Conservation (phyloP, 2,329 filamentous ascomycete species). For the Microsporum canis region DNA sequence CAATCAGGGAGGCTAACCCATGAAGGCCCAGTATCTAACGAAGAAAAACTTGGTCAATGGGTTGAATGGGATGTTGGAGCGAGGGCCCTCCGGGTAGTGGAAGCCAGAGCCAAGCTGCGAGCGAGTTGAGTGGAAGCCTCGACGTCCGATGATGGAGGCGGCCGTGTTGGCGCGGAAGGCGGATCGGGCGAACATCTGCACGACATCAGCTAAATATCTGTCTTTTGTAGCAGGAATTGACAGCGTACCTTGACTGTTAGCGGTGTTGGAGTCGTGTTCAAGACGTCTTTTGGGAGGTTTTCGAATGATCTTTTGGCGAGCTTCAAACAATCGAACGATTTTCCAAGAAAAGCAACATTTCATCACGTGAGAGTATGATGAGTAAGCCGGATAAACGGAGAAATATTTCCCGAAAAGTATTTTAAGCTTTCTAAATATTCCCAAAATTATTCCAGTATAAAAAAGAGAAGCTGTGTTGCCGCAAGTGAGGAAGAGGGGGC, state of each 20-base stretch:
- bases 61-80: slow-evolving; percentile 95
- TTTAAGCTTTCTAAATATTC: neutral
- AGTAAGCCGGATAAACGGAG: neutral
- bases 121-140: slow-evolving; percentile 87
- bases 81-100: slow-evolving; percentile 96
- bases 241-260: neutral
- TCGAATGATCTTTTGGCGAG: neutral
- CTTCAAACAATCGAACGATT: neutral
- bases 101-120: slow-evolving; percentile 78
- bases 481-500: neutral
- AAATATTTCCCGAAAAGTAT: neutral
- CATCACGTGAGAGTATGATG: neutral
- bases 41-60: slow-evolving; percentile 78
- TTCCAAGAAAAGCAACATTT: neutral
- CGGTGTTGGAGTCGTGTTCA: neutral
- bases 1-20: slow-evolving; percentile 44
- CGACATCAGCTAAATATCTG: slow-evolving; percentile 4
- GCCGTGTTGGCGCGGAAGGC: slow-evolving; percentile 52
- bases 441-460: neutral
- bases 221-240: neutral
- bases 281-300: neutral
- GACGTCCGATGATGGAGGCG: slow-evolving; percentile 64
- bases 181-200: slow-evolving; percentile 66
- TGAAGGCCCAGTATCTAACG: slow-evolving; percentile 71
- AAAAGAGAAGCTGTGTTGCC: neutral